phyloP scores from a whole-genome alignment of 2,329 filamentous ascomycete species.

The Trichoderma semiorbis region DNA sequence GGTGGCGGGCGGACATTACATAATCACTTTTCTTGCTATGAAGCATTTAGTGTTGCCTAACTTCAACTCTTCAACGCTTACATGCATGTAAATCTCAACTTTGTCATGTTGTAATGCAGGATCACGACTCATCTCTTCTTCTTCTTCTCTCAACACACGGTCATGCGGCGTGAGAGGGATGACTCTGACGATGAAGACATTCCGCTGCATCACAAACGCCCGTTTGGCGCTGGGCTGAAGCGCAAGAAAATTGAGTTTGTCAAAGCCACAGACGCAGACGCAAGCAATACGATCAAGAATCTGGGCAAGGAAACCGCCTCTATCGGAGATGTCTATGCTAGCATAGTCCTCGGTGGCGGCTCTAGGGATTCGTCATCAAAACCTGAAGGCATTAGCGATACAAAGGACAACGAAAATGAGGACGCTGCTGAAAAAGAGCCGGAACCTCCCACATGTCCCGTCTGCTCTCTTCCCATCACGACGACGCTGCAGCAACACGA shows the following conservation, averaged over 20 bases:
- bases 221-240: constrained; percentile 56
- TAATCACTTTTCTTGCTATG: not conserved
- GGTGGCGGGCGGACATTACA: not conserved
- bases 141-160: not conserved
- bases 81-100: not conserved
- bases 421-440: not conserved
- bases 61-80: not conserved
- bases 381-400: constrained; percentile 21
- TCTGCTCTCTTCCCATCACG: constrained; percentile 37
- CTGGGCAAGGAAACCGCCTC: constrained; percentile 27
- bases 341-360: constrained; percentile 56
- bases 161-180: constrained; percentile 29
- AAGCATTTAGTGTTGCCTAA: not conserved
- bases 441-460: constrained; percentile 28
- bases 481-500: constrained; percentile 46
- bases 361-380: constrained; percentile 14
- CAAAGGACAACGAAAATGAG: not conserved
- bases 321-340: constrained; percentile 61
- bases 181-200: constrained; percentile 38
- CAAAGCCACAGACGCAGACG: constrained; percentile 44
- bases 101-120: not conserved
- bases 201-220: constrained; percentile 50
- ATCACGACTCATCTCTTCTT: not conserved
- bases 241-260: constrained; percentile 56
- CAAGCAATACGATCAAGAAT: constrained; percentile 27